Evolutionary conservation across 768 basidiomycete genomes (phyloP), one percentile per base, ranked within the genome.

Genomic region (Phlebiopsis gigantea): DNA sequence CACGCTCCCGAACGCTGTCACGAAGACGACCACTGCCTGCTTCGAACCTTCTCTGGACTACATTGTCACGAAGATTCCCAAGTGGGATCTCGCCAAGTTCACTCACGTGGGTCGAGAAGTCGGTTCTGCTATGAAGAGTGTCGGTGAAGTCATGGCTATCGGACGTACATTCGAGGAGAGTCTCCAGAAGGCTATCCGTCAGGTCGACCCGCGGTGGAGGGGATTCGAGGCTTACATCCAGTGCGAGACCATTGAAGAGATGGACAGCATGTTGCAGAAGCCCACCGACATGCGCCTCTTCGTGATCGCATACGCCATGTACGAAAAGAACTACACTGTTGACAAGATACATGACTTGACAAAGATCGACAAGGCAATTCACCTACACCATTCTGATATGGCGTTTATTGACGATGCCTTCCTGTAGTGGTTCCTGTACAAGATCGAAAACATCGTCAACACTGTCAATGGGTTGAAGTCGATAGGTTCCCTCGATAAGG

Each of bases 131-230:
- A 98, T 99, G 97, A 99, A 99, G 74, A 94, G 92, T 15, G 97
- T 99, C 54, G 97, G 97, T 54, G 97, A 99, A 72, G 96, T 99
- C 68, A 99, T 99, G 97, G 96, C 96, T 63, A 98, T 99, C 65
- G 97, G 97, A 34, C 88, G 97, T 62, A 99, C 97, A 1, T 99
- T 98, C 64, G 97, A 99, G 73, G 97, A 99, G 71, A 93, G 90
- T 66, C 78, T 99, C 67, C 97, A 98, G 71, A 99, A 99, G 74
- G 97, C 97, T 47, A 90, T 99, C 59, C 88, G 97, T 60, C 93
- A 97, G 77, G 90, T 98, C 34, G 96, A 98, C 71, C 97, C 97
- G 26, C 83, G 90, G 28, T 99, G 92, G 84, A 84, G 89, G 68
- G 97, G 97, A 4, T 99, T 99, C 67, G 95, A 97, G 72, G 92